Evolutionary conservation across 106 monocot genomes (phyloP), one percentile per base, ranked within the genome.

Genomic region (Platanthera zijinensis): DNA sequence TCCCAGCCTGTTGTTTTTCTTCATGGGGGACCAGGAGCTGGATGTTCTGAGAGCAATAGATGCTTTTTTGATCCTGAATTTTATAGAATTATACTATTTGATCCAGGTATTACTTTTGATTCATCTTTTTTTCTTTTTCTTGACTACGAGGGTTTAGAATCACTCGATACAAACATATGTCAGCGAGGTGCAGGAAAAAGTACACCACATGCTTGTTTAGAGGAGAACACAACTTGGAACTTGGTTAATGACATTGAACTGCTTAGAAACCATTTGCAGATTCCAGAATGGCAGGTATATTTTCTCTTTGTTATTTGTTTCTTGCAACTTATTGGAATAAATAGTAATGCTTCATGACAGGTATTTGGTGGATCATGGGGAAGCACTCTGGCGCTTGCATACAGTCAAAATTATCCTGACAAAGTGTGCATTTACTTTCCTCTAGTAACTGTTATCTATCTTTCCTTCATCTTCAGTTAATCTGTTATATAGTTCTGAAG

Each of bases 281-380:
- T 99, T 66, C 85, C 97, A 71, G 94, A 99, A 78, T 99, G 97
- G 97, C 94, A 92, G 97, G 97, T 88, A 70, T 15, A n/a, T 15
- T 75, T 77, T 49, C 57, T 51, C 21, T 76, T 52, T 56, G 11
- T 39, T 39, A 28, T 50, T 30, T 30, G 5, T 6, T 64, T 47
- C 32, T 13, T 75, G 48, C 5, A 48, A 0, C 5, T 61, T 71
- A 17, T 68, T 49, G 32, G 71, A 15, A 46, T 22, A 66, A 53
- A 48, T 30, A 46, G 25, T 68, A 50, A 73, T 47, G 74, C 8
- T 17, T 66, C 49, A 80, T 73, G 39, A 67, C 68, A 99, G 97
- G 97, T 99, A 3, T 99, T 99, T 90, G 97, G 97, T 62, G 97
- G 97, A 49, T 99, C 97, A 45, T 99, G 97, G 97, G 97, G 97